Evolutionary conservation across 768 basidiomycete species (phyloP).

Genomic region (Cantharellus cinnabarinus): DNA sequence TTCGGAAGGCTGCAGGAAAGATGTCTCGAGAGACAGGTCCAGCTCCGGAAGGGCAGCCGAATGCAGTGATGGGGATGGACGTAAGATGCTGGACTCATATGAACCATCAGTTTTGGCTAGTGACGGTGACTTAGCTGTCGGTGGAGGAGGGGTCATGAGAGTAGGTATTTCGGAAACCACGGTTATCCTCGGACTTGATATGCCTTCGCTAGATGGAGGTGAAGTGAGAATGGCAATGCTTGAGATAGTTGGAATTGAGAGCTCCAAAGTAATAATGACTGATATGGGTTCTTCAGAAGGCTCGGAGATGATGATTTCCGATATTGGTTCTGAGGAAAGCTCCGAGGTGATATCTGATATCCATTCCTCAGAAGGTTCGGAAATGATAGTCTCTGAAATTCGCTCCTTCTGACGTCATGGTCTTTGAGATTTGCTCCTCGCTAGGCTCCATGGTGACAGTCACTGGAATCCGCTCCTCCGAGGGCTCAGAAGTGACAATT

Average conservation of each 20-base stretch:
- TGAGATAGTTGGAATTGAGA: neutral
- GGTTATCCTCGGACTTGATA: neutral
- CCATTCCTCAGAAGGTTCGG: too few species aligned
- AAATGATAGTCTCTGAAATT: too few species aligned
- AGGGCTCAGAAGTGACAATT: neutral
- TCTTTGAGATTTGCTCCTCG: too few species aligned
- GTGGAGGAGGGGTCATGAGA: constrained; percentile 23
- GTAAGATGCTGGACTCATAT: constrained; percentile 58
- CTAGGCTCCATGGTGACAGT: too few species aligned
- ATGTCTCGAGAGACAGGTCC: constrained; percentile 55
- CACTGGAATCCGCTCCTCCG: too few species aligned
- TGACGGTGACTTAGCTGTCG: constrained; percentile 26
- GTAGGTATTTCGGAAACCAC: neutral
- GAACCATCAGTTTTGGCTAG: constrained; percentile 42
- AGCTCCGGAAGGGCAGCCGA: constrained; percentile 32
- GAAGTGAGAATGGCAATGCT: neutral
- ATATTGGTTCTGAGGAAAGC: neutral
- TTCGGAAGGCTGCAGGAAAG: constrained; percentile 35
- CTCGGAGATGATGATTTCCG: neutral
- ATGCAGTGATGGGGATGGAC: constrained; percentile 37
- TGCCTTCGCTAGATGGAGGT: neutral
- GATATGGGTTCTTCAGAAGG: too few species aligned
- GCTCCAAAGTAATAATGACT: too few species aligned
- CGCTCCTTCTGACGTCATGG: too few species aligned
- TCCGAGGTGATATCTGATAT: neutral